Conservation (phyloP, 805 yeast genomes). For the Candida fluviatilis region DNA sequence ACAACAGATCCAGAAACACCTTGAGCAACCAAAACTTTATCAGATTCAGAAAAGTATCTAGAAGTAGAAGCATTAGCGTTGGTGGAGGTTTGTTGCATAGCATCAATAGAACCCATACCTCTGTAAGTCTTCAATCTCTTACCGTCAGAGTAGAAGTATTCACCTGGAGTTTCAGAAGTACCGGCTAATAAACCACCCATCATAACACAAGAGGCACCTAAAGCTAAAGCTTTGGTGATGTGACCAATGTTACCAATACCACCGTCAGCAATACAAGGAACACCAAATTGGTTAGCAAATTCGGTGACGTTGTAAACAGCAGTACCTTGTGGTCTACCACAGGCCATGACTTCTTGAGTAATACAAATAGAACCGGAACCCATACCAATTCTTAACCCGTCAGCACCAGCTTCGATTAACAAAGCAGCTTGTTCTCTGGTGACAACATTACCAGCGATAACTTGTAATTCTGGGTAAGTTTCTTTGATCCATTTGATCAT, state of each 20-base stretch:
- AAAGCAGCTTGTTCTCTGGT: slow-evolving; percentile 98
- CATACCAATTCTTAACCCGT: slow-evolving; percentile 98
- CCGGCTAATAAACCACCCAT: slow-evolving; percentile 99
- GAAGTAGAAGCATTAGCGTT: slow-evolving; percentile 97
- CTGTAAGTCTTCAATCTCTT: slow-evolving; percentile 95
- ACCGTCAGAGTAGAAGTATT: slow-evolving; percentile 96
- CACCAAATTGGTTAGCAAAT: slow-evolving; percentile 93
- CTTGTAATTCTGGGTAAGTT: slow-evolving; percentile 74
- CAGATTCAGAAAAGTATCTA: slow-evolving; percentile 95
- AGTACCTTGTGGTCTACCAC: slow-evolving; percentile 99
- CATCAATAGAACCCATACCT: slow-evolving; percentile 99
- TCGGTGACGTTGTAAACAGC: slow-evolving; percentile 94
- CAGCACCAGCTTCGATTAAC: slow-evolving; percentile 93
- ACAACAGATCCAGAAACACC: slow-evolving; percentile 97
- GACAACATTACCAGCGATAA: slow-evolving; percentile 97
- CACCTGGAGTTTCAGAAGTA: slow-evolving; percentile 97
- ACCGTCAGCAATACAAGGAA: slow-evolving; percentile 99
- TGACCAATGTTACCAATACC: slow-evolving; percentile 99
- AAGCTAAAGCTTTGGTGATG: slow-evolving; percentile 91
- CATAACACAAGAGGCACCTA: slow-evolving; percentile 97
- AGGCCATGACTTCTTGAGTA: slow-evolving; percentile 99
- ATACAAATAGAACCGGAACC: slow-evolving; percentile 99
- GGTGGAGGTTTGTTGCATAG: slow-evolving; percentile 87
- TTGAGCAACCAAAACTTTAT: slow-evolving; percentile 94
- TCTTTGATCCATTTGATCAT: slow-evolving; percentile 90